A percentile compares a stretch with the other conserved stretches of the same genome.
These are phyloP conservation scores for Paratinospora sagittata DNA, from an alignment of 164 flowering plant genomes.

Conservation along the genomic window DNA sequence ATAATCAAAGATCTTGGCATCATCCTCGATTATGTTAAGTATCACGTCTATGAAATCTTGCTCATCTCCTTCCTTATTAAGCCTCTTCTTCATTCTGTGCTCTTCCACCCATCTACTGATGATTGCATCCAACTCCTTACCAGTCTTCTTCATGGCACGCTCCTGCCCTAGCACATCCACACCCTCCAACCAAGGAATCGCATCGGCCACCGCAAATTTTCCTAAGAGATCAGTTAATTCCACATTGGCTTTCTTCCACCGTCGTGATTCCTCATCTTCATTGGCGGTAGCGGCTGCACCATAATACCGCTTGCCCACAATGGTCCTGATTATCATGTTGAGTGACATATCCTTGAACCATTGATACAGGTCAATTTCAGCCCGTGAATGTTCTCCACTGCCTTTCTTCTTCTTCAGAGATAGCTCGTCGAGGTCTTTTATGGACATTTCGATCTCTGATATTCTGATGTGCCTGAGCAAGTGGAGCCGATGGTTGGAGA, in stretches of 20 bases:
- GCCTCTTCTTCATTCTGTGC: slow-evolving; percentile 5
- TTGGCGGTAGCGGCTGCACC: not conserved
- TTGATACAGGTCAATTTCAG: slow-evolving; percentile 16
- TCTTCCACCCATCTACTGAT: slow-evolving; percentile 18
- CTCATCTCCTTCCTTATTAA: slow-evolving; percentile 1
- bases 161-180: slow-evolving; percentile 19
- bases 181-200: slow-evolving; percentile 21
- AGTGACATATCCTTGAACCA: slow-evolving; percentile 14
- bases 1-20: not conserved
- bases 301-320: slow-evolving; percentile 22
- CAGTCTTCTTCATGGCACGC: slow-evolving; percentile 19
- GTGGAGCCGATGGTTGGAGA: no score
- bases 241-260: slow-evolving; percentile 1
- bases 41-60: no score
- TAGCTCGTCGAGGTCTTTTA: slow-evolving; percentile 8
- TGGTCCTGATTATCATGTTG: slow-evolving; percentile 15
- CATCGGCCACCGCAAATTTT: slow-evolving; percentile 15
- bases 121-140: slow-evolving; percentile 14
- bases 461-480: no score
- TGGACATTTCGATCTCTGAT: slow-evolving; percentile 10
- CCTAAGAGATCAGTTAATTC: slow-evolving; percentile 8
- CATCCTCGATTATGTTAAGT: slow-evolving; percentile 3
- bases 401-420: slow-evolving; percentile 1
- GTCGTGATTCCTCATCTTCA: not conserved
- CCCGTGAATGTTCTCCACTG: not conserved